phyloP scores from a whole-genome alignment of 345 rosid genomes.

The Laguncularia racemosa region DNA sequence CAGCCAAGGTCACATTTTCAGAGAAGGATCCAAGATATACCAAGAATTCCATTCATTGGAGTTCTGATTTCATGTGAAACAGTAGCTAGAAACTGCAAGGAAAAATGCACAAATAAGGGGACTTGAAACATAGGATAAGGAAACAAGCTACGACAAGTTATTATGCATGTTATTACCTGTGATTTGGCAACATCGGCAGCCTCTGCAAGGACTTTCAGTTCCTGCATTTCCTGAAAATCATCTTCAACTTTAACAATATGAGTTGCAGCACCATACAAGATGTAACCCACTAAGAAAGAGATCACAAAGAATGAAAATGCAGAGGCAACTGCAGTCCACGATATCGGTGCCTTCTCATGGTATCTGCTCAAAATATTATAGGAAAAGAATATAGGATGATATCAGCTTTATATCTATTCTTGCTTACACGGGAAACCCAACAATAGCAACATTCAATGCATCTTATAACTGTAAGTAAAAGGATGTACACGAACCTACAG shows the following conservation, averaged over 20 bases:
- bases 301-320: constrained; percentile 63
- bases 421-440: background rate
- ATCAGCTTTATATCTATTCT: constrained; percentile 1
- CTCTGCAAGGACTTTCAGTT: constrained; percentile 79
- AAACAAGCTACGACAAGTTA: background rate
- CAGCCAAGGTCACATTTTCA: background rate
- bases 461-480: too few relatives aligned
- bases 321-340: constrained; percentile 69
- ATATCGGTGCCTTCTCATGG: constrained; percentile 70
- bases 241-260: constrained; percentile 93
- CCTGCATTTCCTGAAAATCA: constrained; percentile 78
- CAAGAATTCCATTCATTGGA: constrained; percentile 99
- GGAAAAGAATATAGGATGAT: constrained; percentile 5
- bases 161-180: constrained; percentile 30
- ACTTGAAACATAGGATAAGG: background rate
- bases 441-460: too few relatives aligned
- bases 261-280: constrained; percentile 60
- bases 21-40: constrained; percentile 26
- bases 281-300: constrained; percentile 74
- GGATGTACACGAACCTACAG: constrained; percentile 55
- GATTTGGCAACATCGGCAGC: constrained; percentile 99
- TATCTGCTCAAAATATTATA: constrained; percentile 42
- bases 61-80: constrained; percentile 98
- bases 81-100: constrained; percentile 81
- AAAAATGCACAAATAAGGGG: constrained; percentile 6